phyloP scores from a whole-genome alignment of 495 filamentous ascomycete genomes.

The Lentithecium fluviatile region DNA sequence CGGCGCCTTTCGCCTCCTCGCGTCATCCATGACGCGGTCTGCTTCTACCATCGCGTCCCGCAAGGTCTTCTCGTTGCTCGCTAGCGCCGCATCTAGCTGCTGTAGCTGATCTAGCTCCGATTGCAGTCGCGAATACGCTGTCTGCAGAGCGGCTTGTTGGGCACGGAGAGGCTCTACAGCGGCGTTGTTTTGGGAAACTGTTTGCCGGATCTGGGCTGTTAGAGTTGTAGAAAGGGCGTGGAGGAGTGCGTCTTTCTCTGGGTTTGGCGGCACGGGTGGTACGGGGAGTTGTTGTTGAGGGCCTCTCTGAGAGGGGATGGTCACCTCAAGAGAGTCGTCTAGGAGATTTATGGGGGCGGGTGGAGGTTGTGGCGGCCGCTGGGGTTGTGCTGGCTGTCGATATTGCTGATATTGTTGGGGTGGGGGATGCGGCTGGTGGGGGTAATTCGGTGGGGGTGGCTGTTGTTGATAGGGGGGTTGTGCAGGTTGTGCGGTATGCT shows the following conservation, averaged over 20 bases:
- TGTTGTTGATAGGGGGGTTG: conserved; percentile 18
- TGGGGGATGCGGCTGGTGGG: conserved; percentile 5
- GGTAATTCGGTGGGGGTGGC: too few relatives aligned
- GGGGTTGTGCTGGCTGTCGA: conserved; percentile 21
- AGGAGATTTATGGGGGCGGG: conserved; percentile 61
- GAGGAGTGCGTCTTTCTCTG: conserved; percentile 88
- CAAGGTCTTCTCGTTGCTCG: conserved; percentile 74
- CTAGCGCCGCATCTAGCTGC: conserved; percentile 64
- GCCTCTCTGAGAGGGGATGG: conserved; percentile 58
- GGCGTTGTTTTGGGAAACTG: conserved; percentile 63
- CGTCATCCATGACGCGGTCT: conserved; percentile 71
- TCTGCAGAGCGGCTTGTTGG: conserved; percentile 74
- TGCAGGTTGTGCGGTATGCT: not conserved
- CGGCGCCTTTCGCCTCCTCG: conserved; percentile 55
- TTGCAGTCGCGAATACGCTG: conserved; percentile 64
- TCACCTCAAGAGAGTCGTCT: conserved; percentile 64
- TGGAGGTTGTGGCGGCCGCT: conserved; percentile 21
- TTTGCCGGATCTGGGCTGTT: conserved; percentile 60
- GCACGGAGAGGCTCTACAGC: conserved; percentile 72
- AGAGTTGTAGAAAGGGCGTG: conserved; percentile 71
- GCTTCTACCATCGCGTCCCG: conserved; percentile 74
- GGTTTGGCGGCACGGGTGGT: conserved; percentile 91
- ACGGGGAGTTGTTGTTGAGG: conserved; percentile 52
- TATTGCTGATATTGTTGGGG: conserved; percentile 26
- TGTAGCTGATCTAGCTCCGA: conserved; percentile 68